A percentile compares a stretch with the other conserved stretches of the same genome.
Conservation (phyloP, 2,329 filamentous ascomycete genomes). For the Scytalidium sp. region DNA sequence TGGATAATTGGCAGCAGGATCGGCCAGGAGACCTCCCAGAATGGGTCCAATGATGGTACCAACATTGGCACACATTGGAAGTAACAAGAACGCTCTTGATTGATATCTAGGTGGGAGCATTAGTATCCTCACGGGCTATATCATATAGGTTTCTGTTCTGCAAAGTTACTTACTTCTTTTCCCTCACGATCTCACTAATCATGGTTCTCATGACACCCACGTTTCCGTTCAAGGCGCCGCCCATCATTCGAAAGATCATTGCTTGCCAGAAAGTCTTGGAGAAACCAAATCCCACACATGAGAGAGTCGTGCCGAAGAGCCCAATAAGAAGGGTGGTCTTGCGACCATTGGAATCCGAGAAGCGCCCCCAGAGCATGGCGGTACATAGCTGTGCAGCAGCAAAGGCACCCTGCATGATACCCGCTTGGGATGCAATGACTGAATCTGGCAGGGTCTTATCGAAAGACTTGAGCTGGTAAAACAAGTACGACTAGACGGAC, state of each 20-base stretch:
- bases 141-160: background rate
- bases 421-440: constrained; percentile 62
- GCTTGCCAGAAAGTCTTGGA: constrained; percentile 68
- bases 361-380: constrained; percentile 65
- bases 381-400: constrained; percentile 66
- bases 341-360: constrained; percentile 59
- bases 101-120: constrained; percentile 50
- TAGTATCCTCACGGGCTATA: background rate
- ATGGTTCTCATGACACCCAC: constrained; percentile 72
- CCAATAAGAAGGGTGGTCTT: constrained; percentile 59
- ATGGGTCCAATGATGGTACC: constrained; percentile 27
- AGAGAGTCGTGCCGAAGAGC: constrained; percentile 59
- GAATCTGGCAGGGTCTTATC: constrained; percentile 31
- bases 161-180: constrained; percentile 52
- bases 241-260: constrained; percentile 70
- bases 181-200: constrained; percentile 67
- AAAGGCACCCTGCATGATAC: constrained; percentile 66
- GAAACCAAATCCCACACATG: constrained; percentile 66
- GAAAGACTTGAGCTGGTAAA: constrained; percentile 70
- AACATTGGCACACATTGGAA: constrained; percentile 65
- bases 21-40: constrained; percentile 38
- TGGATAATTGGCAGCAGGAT: constrained; percentile 34
- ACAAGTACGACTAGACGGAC: constrained; percentile 64
- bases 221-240: constrained; percentile 73
- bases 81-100: constrained; percentile 46